Percentiles rank a stretch among this genome's conserved stretches.
Conservation (phyloP, 2,329 filamentous ascomycete species). For the Fusarium sp. region DNA sequence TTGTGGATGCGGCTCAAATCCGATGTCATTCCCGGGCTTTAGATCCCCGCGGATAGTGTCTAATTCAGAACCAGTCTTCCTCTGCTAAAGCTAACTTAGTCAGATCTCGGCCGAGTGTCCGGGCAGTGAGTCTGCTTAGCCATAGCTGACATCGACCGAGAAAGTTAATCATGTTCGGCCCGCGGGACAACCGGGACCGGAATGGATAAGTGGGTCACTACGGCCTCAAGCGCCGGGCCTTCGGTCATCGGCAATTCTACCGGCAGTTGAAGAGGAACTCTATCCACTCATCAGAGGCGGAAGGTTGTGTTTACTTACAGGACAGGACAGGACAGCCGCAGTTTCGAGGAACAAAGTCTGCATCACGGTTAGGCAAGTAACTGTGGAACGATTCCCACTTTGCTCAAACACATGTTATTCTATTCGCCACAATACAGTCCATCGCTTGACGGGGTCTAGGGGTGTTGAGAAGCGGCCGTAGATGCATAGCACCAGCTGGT, state of each 20-base stretch:
- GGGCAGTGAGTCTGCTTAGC: not conserved
- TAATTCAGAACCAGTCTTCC: not conserved
- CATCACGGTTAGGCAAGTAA: not conserved
- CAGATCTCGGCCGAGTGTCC: conserved; percentile 6
- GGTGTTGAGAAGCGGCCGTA: conserved; percentile 5
- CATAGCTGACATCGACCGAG: not conserved
- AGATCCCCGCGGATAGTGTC: not conserved
- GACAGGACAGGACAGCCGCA: not conserved
- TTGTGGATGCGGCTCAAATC: conserved; percentile 18
- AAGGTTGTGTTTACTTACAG: not conserved
- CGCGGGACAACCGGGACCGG: not conserved
- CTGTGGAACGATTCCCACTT: not conserved
- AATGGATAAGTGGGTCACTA: conserved; percentile 1
- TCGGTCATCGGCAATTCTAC: not conserved
- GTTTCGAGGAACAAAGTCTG: not conserved
- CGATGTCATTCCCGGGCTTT: conserved; percentile 4
- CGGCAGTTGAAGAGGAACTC: not conserved
- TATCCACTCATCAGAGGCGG: not conserved
- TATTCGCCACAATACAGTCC: not conserved
- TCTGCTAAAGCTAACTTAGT: not conserved
- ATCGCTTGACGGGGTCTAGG: conserved; percentile 1
- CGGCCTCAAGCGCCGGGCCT: conserved; percentile 1
- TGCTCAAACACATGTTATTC: not conserved
- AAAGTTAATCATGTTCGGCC: conserved; percentile 10
- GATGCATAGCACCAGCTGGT: not conserved